Evolutionary conservation across 1,284 basidiomycete species (phyloP).

Genomic region (Rhodotorula sp.): DNA sequence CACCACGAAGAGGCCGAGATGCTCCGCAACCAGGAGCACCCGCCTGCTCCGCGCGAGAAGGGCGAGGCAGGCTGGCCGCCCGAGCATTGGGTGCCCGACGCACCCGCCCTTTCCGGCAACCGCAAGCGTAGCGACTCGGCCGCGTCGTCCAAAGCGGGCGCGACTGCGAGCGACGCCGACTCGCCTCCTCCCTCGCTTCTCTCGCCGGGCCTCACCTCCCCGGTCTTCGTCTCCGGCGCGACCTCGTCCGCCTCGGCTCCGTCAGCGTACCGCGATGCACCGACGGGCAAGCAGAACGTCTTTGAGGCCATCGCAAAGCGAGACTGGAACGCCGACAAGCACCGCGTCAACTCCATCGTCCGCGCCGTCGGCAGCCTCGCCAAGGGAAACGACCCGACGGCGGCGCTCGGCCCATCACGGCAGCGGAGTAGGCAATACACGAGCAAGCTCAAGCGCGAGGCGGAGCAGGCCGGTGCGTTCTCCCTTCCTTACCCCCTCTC

Average conservation of each 20-base stretch:
- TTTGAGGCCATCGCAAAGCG: constrained; percentile 39
- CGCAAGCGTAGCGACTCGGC: constrained; percentile 27
- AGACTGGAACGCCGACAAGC: constrained; percentile 39
- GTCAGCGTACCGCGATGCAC: constrained; percentile 29
- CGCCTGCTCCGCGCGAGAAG: not conserved
- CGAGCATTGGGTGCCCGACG: constrained; percentile 26
- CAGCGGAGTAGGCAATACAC: constrained; percentile 24
- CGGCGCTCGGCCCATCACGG: constrained; percentile 2
- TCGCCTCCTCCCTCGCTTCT: constrained; percentile 7
- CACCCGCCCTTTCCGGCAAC: no score
- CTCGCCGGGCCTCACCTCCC: constrained; percentile 10
- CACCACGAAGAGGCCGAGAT: constrained; percentile 35
- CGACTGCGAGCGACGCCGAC: constrained; percentile 5
- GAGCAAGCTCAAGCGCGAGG: constrained; percentile 75
- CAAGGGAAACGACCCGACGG: constrained; percentile 21
- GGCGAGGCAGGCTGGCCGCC: constrained; percentile 26
- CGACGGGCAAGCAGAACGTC: constrained; percentile 35
- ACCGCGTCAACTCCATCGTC: constrained; percentile 38
- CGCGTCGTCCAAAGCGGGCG: constrained; percentile 16
- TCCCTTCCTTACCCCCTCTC: constrained; percentile 5
- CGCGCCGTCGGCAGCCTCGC: constrained; percentile 34
- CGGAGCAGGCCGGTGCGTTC: constrained; percentile 83
- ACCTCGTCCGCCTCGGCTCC: constrained; percentile 14
- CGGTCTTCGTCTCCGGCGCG: constrained; percentile 40
- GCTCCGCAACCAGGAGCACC: constrained; percentile 12